A percentile compares a stretch with the other conserved stretches of the same genome.
These are phyloP conservation scores for Penicillium desertorum DNA, from an alignment of 495 filamentous ascomycete genomes.

Conservation along the genomic window DNA sequence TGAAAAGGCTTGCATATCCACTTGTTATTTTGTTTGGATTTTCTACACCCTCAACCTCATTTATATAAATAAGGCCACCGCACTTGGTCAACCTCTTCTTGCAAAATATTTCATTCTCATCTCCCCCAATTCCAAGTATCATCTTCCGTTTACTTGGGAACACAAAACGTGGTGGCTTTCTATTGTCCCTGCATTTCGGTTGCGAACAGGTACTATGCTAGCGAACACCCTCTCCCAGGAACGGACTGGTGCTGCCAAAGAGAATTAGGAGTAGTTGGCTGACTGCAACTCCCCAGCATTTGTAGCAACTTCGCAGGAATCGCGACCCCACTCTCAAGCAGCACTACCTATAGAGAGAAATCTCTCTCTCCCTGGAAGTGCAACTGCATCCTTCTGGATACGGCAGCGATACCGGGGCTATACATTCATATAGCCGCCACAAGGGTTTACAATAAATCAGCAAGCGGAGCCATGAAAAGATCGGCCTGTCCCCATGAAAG, in stretches of 20 bases:
- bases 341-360: slow-evolving; percentile 12
- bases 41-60: slow-evolving; percentile 5
- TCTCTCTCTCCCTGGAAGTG: background rate
- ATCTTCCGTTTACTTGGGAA: slow-evolving; percentile 15
- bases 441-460: slow-evolving; percentile 40
- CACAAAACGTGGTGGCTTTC: no score
- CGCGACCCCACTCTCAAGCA: background rate
- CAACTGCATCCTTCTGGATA: background rate
- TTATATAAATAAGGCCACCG: no score
- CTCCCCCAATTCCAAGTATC: slow-evolving; percentile 24
- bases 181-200: slow-evolving; percentile 30
- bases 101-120: slow-evolving; percentile 31
- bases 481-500: slow-evolving; percentile 36
- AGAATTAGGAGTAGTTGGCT: background rate
- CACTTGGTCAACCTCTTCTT: no score
- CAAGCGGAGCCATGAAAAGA: slow-evolving; percentile 38
- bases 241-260: slow-evolving; percentile 2
- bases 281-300: slow-evolving; percentile 7
- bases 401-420: background rate
- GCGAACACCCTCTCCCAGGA: background rate
- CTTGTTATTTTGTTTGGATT: slow-evolving; percentile 10
- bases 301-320: background rate
- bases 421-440: slow-evolving; percentile 5
- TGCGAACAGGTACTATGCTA: slow-evolving; percentile 17
- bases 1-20: slow-evolving; percentile 22